Percentiles rank a stretch among this genome's conserved stretches.
These are phyloP conservation scores for Colletotrichum sp. DNA, from an alignment of 2,329 filamentous ascomycete species.

Conservation along the genomic window DNA sequence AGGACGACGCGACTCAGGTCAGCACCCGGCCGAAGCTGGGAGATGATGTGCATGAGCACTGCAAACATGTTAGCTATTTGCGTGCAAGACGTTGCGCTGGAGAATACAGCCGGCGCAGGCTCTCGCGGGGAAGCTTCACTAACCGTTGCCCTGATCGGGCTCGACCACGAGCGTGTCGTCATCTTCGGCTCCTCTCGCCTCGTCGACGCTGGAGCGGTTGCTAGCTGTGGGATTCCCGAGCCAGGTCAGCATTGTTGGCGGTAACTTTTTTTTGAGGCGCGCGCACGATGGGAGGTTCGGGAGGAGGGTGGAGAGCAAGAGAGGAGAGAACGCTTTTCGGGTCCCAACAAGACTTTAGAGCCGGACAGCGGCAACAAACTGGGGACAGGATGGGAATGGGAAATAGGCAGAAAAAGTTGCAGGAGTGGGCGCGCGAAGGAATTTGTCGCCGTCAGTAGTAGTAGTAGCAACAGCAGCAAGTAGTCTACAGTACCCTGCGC, in stretches of 20 bases:
- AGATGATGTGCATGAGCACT: slow-evolving; percentile 98
- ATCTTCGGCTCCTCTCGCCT: slow-evolving; percentile 55
- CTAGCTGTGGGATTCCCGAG: slow-evolving; percentile 42
- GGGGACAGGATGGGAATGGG: background rate
- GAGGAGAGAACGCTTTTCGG: slow-evolving; percentile 1
- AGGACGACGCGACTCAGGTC: slow-evolving; percentile 93
- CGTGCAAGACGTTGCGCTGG: background rate
- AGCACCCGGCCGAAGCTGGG: slow-evolving; percentile 91
- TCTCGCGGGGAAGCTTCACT: slow-evolving; percentile 33
- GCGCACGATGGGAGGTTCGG: slow-evolving; percentile 2
- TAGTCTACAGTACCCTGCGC: background rate
- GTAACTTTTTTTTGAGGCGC: slow-evolving; percentile 11
- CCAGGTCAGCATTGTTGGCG: slow-evolving; percentile 48
- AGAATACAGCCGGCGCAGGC: background rate
- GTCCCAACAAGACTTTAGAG: background rate
- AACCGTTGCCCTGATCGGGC: slow-evolving; percentile 93
- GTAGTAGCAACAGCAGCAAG: background rate
- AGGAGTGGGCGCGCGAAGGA: background rate
- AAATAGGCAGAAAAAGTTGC: background rate
- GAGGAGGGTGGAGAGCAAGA: background rate
- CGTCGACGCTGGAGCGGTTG: slow-evolving; percentile 54
- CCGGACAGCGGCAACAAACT: background rate
- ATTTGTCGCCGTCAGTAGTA: background rate
- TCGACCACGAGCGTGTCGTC: slow-evolving; percentile 84
- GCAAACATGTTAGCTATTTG: slow-evolving; percentile 14